Conservation (phyloP, 371 early-diverging fungal species). For the Mucor lusitanicus region DNA sequence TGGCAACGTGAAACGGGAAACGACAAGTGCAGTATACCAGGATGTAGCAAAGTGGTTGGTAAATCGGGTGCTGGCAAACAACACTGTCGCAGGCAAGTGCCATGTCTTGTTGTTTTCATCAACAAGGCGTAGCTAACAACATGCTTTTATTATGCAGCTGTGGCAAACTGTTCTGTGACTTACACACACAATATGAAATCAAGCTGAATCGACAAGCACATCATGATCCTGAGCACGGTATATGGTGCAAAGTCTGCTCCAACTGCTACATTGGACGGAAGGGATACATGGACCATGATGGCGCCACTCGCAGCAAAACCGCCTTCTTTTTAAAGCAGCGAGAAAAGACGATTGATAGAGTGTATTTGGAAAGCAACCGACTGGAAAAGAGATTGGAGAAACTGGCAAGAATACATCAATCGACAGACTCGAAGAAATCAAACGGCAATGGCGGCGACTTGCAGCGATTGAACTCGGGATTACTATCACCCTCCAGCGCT, state of each 20-base stretch:
- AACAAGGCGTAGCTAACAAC: not conserved
- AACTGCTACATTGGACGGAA: conserved; percentile 63
- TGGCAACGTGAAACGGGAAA: conserved; percentile 55
- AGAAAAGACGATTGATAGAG: conserved; percentile 60
- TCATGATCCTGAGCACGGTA: conserved; percentile 74
- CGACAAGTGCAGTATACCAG: conserved; percentile 43
- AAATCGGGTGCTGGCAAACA: conserved; percentile 43
- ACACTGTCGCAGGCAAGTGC: conserved; percentile 48
- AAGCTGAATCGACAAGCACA: conserved; percentile 65
- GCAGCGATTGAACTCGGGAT: not conserved
- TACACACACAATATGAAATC: conserved; percentile 72
- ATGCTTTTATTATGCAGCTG: conserved; percentile 50
- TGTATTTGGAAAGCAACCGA: conserved; percentile 81
- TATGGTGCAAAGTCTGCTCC: conserved; percentile 78
- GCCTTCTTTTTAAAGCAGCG: conserved; percentile 60
- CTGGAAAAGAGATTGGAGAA: conserved; percentile 85
- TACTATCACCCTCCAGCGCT: conserved; percentile 16
- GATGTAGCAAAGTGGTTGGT: conserved; percentile 43
- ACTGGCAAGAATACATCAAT: conserved; percentile 46
- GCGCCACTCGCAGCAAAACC: conserved; percentile 52
- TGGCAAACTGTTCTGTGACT: conserved; percentile 72
- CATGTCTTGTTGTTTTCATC: not conserved
- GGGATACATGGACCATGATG: conserved; percentile 46
- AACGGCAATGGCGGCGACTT: no score
- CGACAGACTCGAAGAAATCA: conserved; percentile 21